Evolutionary conservation across 352 stramenopile genomes (phyloP), one percentile per base, ranked within the genome.

Genomic region (Pythium phragmiticola): DNA sequence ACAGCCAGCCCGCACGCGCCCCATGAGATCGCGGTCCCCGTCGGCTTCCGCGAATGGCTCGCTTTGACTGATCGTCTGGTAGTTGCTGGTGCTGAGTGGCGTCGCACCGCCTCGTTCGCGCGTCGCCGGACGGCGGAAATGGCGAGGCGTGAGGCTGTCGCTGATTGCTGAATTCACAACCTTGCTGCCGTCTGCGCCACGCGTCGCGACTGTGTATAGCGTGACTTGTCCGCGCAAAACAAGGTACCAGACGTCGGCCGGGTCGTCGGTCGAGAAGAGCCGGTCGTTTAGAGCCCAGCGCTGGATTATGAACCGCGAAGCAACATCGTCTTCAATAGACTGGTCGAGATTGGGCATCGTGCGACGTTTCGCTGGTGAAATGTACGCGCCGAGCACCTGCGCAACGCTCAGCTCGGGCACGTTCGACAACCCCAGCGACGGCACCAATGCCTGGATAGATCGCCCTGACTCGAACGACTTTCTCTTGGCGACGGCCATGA

Each of bases 211-310:
- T 8, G 75, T 79, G 51, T 63, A 76, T 28, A 89, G 26, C 21
- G 80, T 80, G 17, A 86, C 73, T 46, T 78, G 81, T 1, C 80
- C 80, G 34, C 66, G 68, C 11, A 89, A 61, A 17, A 89, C 56
- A 9, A 88, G 74, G 37, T 71, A 83, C 77, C 72, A 86, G n/a
- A 52, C 34, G 13, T 84, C 72, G 2, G 80, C 67, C 1, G 19
- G 63, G 19, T 89, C 77, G 19, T 68, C 66, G n/a, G 78, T 60
- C 4, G 37, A 57, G 45, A 89, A 89, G 41, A 89, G 34, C 4
- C 67, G 53, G 3, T 68, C 72, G 36, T 76, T 57, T 14, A 42
- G 46, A 1, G 37, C 45, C 73, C 76, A 87, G 50, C 72, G 64
- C 53, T 71, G 56, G 28, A 80, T 52, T 28, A 33, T 51, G 43